Base-by-base conservation (phyloP, 768 basidiomycete genomes). In the Boletus tylopilopsis region DNA sequence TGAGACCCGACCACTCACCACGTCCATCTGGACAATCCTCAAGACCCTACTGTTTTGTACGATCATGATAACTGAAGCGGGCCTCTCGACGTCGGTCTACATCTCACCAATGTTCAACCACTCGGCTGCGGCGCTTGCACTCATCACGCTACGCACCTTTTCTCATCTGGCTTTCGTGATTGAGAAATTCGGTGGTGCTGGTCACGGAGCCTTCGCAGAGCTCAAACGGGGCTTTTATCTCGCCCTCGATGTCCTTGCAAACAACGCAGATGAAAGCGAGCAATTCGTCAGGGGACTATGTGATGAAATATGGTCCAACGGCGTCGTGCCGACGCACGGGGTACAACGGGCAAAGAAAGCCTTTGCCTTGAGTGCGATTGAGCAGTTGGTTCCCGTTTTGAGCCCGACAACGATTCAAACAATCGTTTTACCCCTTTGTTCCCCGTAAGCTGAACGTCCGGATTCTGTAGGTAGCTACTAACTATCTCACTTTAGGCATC, bases 11-110 rank as follows among this genome's bases (percentile, higher is more conserved):
- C 71, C 73, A 22, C 51, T 79, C 18, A 63, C 73, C 3, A 74
- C 72, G n/a, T 67, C 73, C 22, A 71, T 83, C 9, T 92, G 89
- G 90, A 69, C 71, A 2, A 73, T 78, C 22, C 73, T 90, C 59
- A 92, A 90, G 66, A 87, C 84, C 0, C 63, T 89, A 0, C 71
- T 92, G n/a, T 92, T 92, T 66, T 77, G 79, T 23, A 78, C 68
- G 4, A 72, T 90, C 37, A 84, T 90, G 82, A 64, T 91, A 19
- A 68, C 79, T 5, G 84, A 90, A 52, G 74, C 81, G 6, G 70
- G 80, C 9, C 73, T 91, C 19, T 75, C 76, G 8, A 67, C 79
- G 2, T 66, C 79, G 5, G 67, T 83, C 22, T 88, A 78, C 60
- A 61, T 78, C 21, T 71, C 76, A 9, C 76, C 81, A 16, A 50